These are phyloP conservation scores for Lyophyllum semitale DNA, from an alignment of 768 basidiomycete species.

Conservation along the genomic window DNA sequence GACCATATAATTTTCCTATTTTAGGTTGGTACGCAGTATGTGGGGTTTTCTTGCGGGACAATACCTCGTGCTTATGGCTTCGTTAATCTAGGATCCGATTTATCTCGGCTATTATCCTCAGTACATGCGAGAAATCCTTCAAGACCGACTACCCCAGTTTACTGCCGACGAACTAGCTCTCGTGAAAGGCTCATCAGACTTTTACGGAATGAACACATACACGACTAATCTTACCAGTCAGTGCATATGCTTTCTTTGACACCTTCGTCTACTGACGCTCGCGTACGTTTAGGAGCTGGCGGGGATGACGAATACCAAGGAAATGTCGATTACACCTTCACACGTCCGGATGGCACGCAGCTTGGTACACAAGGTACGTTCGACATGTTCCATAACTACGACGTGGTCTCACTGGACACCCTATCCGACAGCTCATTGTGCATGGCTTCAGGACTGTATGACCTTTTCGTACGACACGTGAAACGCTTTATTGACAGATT, in stretches of 20 bases:
- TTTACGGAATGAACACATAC: slow-evolving; percentile 76
- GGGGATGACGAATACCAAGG: slow-evolving; percentile 68
- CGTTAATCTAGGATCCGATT: slow-evolving; percentile 53
- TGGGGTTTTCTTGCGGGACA: slow-evolving; percentile 6
- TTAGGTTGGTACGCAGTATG: slow-evolving; percentile 62
- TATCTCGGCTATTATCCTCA: slow-evolving; percentile 73
- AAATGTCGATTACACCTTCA: slow-evolving; percentile 60
- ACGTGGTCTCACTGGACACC: background rate
- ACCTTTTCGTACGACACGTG: background rate
- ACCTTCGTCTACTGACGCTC: background rate
- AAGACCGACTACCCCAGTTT: slow-evolving; percentile 59
- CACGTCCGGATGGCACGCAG: slow-evolving; percentile 61
- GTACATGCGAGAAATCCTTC: slow-evolving; percentile 56
- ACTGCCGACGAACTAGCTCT: slow-evolving; percentile 56
- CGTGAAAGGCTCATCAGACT: slow-evolving; percentile 67
- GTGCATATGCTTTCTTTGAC: slow-evolving; percentile 16
- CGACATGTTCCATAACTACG: background rate
- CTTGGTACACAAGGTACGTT: slow-evolving; percentile 60
- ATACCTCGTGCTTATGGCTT: background rate
- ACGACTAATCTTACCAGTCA: slow-evolving; percentile 64
- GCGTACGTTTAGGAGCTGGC: slow-evolving; percentile 44
- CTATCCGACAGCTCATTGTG: background rate
- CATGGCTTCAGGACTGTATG: slow-evolving; percentile 6
- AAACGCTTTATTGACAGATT: background rate
- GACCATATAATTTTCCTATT: slow-evolving; percentile 20